phyloP scores from a whole-genome alignment of 106 monocot genomes.

The Chionographis japonica region DNA sequence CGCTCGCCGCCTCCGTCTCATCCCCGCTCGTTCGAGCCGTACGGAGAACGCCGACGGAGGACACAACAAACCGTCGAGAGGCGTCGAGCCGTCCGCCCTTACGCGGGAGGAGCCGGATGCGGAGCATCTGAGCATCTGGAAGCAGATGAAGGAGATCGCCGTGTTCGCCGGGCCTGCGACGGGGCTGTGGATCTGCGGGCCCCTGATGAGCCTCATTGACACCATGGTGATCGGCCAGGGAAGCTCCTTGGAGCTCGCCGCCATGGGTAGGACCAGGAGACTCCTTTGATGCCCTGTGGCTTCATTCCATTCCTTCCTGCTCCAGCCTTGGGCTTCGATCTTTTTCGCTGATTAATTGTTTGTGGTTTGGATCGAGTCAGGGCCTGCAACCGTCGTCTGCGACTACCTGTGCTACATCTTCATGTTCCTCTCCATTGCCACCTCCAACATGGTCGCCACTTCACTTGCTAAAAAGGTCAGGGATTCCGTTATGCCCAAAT shows the following conservation, averaged over 20 bases:
- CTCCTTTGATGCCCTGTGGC: background rate
- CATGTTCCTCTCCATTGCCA: conserved; percentile 95
- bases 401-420: conserved; percentile 82
- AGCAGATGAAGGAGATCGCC: conserved; percentile 81
- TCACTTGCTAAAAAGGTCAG: conserved; percentile 78
- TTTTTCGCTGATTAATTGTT: background rate
- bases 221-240: conserved; percentile 93
- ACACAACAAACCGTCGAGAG: background rate
- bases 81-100: background rate
- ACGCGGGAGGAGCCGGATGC: background rate
- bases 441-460: conserved; percentile 95
- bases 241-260: conserved; percentile 86
- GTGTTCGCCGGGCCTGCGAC: conserved; percentile 83
- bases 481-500: too few relatives aligned
- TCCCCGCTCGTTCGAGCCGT: background rate
- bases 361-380: conserved; percentile 20
- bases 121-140: conserved; percentile 45
- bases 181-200: conserved; percentile 90
- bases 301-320: background rate
- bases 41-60: background rate
- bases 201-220: conserved; percentile 96
- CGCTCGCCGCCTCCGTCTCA: background rate
- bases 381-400: conserved; percentile 86
- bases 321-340: too few relatives aligned
- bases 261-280: conserved; percentile 40